Evolutionary conservation across 1,284 basidiomycete genomes (phyloP).

Genomic region (Ceratobasidium sp.): DNA sequence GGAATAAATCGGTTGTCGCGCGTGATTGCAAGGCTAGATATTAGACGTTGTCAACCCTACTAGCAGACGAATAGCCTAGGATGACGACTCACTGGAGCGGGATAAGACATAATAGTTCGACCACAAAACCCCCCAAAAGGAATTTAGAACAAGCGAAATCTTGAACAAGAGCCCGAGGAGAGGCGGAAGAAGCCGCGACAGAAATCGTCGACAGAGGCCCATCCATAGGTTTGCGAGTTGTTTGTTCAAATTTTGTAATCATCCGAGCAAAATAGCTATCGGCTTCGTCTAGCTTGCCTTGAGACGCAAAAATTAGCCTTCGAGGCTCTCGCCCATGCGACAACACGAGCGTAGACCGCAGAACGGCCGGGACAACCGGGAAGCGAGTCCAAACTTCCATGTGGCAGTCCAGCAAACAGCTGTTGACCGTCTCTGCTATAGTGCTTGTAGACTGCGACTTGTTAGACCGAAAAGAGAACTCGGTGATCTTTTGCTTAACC

Average conservation of each 20-base stretch:
- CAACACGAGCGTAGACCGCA: conserved; percentile 61
- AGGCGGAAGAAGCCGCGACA: conserved; percentile 53
- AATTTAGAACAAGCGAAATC: not conserved
- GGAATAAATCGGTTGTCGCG: conserved; percentile 74
- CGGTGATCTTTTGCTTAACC: conserved; percentile 69
- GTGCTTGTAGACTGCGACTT: no score
- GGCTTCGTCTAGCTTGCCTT: conserved; percentile 57
- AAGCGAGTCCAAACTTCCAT: conserved; percentile 74
- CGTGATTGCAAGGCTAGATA: conserved; percentile 64
- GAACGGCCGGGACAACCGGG: conserved; percentile 70
- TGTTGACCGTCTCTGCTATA: conserved; percentile 57
- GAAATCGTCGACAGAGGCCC: conserved; percentile 61
- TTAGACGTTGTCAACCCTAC: not conserved
- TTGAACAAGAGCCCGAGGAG: conserved; percentile 1
- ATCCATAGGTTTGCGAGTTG: conserved; percentile 68
- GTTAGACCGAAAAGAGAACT: conserved; percentile 64
- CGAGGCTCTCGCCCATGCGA: conserved; percentile 56
- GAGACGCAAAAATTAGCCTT: conserved; percentile 64
- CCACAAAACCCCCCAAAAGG: conserved; percentile 26
- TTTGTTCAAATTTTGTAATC: conserved; percentile 64
- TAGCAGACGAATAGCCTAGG: no score
- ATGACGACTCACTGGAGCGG: conserved; percentile 26
- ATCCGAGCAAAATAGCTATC: conserved; percentile 64
- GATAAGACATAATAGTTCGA: conserved; percentile 38
- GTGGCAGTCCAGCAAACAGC: conserved; percentile 70